Percentiles rank a stretch among this genome's conserved stretches.
phyloP scores from a whole-genome alignment of 73 alveolate genomes.

The Stentor roeselii region DNA sequence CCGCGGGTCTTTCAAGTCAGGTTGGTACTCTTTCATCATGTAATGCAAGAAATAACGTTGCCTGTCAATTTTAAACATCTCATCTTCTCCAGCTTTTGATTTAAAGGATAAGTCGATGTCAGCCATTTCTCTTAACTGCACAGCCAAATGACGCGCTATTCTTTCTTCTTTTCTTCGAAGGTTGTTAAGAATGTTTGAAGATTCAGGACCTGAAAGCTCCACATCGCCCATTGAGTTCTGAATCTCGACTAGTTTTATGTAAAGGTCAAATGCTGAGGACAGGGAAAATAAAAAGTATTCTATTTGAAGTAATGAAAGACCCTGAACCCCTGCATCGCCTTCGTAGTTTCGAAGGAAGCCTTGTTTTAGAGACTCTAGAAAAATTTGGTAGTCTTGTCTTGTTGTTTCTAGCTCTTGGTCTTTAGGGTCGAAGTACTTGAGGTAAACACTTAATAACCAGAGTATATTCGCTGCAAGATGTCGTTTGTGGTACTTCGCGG shows the following conservation, averaged over 20 bases:
- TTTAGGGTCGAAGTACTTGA: neutral
- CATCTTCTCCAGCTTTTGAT: neutral
- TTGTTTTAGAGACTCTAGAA: neutral
- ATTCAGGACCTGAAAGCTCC: no score
- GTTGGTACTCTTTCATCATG: neutral
- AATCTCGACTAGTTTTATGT: no score
- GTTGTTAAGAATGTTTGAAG: neutral
- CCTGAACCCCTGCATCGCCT: constrained; percentile 13
- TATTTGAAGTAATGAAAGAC: neutral
- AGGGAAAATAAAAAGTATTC: constrained; percentile 14
- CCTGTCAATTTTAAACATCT: neutral
- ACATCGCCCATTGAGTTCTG: neutral
- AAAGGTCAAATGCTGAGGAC: neutral
- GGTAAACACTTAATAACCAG: neutral
- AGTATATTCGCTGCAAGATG: constrained; percentile 25
- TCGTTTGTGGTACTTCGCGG: neutral
- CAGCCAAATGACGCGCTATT: neutral
- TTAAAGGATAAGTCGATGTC: neutral
- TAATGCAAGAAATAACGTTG: neutral
- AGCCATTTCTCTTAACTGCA: neutral
- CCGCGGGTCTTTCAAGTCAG: neutral
- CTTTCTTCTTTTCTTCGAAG: neutral
- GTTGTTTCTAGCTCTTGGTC: neutral
- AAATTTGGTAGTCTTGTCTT: neutral
- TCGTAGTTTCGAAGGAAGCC: neutral